Evolutionary conservation across 345 rosid species (phyloP).

Genomic region (Pistacia vera): DNA sequence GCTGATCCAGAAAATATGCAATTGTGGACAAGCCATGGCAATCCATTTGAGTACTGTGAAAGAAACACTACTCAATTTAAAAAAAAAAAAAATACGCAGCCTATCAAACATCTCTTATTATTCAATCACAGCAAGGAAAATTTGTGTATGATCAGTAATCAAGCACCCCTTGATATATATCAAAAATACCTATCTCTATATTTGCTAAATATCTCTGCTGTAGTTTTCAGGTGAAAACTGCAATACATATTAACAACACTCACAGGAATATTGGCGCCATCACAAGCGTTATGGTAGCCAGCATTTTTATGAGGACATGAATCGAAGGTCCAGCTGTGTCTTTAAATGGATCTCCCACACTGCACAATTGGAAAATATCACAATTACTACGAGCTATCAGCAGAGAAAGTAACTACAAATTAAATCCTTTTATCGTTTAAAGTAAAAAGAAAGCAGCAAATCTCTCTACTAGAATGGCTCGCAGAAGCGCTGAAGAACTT

Average conservation of each 20-base stretch:
- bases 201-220: conserved; percentile 25
- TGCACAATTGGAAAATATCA: conserved; percentile 39
- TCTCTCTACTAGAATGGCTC: no score
- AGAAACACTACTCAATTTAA: not conserved
- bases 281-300: conserved; percentile 92
- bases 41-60: no score
- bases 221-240: conserved; percentile 11
- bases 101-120: conserved; percentile 2
- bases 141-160: conserved; percentile 10
- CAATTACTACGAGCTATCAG: not conserved
- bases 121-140: not conserved
- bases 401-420: not conserved
- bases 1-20: no score
- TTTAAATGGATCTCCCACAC: conserved; percentile 98
- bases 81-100: not conserved
- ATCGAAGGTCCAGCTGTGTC: conserved; percentile 97
- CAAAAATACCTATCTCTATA: conserved; percentile 26
- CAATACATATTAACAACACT: conserved; percentile 23
- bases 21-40: no score
- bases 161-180: conserved; percentile 30
- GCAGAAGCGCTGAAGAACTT: no score
- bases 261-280: conserved; percentile 95
- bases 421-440: not conserved
- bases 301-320: conserved; percentile 88
- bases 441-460: not conserved